Conservation (phyloP, 805 yeast genomes). For the Kodamaea nitidulidarum region DNA sequence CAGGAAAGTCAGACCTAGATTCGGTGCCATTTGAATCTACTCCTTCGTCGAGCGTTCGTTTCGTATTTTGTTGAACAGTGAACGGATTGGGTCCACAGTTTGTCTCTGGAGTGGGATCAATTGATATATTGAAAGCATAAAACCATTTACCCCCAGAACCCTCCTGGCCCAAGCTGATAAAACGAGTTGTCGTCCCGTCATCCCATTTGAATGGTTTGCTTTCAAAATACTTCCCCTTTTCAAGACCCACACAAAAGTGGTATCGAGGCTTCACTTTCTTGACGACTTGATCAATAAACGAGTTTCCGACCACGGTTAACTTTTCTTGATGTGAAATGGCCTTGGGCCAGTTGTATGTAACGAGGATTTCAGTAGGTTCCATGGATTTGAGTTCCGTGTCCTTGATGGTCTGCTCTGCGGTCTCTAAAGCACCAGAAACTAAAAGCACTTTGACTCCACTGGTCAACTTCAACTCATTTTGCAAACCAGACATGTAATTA, state of each 20-base stretch:
- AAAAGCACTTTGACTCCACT: constrained; percentile 47
- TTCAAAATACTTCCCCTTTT: constrained; percentile 48
- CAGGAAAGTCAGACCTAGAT: not conserved
- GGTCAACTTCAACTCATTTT: not conserved
- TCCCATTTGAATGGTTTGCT: constrained; percentile 58
- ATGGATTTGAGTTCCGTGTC: constrained; percentile 8
- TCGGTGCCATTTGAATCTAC: too few relatives aligned
- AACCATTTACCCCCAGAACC: constrained; percentile 61
- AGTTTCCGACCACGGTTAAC: constrained; percentile 42
- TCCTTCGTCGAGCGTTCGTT: too few relatives aligned
- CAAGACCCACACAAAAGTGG: constrained; percentile 57
- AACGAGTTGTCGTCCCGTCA: constrained; percentile 47
- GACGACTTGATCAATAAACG: constrained; percentile 44
- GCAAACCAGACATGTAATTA: not conserved
- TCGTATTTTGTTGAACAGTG: not conserved
- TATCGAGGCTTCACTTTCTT: constrained; percentile 53
- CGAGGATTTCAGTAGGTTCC: constrained; percentile 46
- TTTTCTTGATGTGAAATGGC: constrained; percentile 44
- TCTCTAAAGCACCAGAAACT: constrained; percentile 24
- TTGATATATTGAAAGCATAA: constrained; percentile 55
- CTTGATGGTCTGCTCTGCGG: constrained; percentile 1
- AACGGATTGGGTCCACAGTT: constrained; percentile 26
- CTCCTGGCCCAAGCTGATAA: constrained; percentile 60
- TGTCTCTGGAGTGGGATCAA: not conserved
- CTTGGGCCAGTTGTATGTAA: constrained; percentile 61